Evolutionary conservation across 2,329 filamentous ascomycete species (phyloP).

Genomic region (Ascochyta viciae-villosae): DNA sequence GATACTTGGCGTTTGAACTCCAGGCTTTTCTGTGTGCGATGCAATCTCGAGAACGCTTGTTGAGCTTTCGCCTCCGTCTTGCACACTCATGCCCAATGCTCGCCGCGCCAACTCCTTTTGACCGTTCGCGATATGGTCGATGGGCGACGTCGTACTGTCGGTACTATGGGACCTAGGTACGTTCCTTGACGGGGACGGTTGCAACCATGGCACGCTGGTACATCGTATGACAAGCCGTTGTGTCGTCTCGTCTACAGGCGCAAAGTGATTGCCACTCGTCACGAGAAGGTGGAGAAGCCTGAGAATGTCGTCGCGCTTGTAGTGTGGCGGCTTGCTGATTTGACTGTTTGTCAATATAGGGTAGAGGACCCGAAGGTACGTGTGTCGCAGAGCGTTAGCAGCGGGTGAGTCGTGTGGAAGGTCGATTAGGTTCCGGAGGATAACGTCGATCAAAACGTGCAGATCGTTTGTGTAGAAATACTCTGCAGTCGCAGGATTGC

Average conservation of each 20-base stretch:
- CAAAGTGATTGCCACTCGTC: slow-evolving; percentile 74
- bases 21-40: slow-evolving; percentile 49
- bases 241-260: slow-evolving; percentile 81
- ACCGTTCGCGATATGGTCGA: slow-evolving; percentile 34
- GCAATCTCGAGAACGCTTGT: slow-evolving; percentile 51
- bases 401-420: slow-evolving; percentile 77
- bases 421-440: slow-evolving; percentile 95
- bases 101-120: slow-evolving; percentile 49
- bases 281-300: slow-evolving; percentile 75
- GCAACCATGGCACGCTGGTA: slow-evolving; percentile 73
- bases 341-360: slow-evolving; percentile 92
- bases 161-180: slow-evolving; percentile 13
- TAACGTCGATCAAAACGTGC: slow-evolving; percentile 91
- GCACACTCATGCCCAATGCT: slow-evolving; percentile 49
- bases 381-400: slow-evolving; percentile 74
- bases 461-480: slow-evolving; percentile 99
- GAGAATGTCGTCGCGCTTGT: slow-evolving; percentile 86
- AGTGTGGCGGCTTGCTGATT: slow-evolving; percentile 82
- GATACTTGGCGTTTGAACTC: slow-evolving; percentile 51
- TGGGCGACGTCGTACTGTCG: slow-evolving; percentile 31
- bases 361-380: slow-evolving; percentile 90
- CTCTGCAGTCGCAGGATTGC: slow-evolving; percentile 87
- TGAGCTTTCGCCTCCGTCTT: slow-evolving; percentile 45
- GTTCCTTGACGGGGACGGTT: slow-evolving; percentile 35
- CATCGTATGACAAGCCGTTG: slow-evolving; percentile 79